A percentile compares a stretch with the other conserved stretches of the same genome.
phyloP scores from a whole-genome alignment of 306 rosid genomes.

The Sindora glabra region DNA sequence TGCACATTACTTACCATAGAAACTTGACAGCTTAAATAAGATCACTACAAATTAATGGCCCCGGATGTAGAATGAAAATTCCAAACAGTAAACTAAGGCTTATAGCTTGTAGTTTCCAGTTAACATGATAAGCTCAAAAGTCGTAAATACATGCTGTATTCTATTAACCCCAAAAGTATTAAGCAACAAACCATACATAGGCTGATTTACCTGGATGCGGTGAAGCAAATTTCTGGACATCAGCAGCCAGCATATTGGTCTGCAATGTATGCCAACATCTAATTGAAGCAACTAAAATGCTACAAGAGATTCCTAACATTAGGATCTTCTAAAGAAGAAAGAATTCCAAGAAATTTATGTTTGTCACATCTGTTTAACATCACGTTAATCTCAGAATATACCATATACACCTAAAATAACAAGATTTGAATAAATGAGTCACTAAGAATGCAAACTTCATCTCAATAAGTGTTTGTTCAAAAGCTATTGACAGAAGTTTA shows the following conservation, averaged over 20 bases:
- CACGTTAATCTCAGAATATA: too few species aligned
- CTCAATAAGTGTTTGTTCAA: slow-evolving; percentile 99
- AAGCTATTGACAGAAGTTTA: slow-evolving; percentile 85
- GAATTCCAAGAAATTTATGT: background rate
- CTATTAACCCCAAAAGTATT: too few species aligned
- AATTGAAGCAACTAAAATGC: too few species aligned
- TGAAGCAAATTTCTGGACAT: slow-evolving; percentile 80
- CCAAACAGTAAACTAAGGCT: background rate
- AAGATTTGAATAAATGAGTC: background rate
- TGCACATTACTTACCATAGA: background rate
- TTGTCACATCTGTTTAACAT: too few species aligned
- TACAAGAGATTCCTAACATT: too few species aligned
- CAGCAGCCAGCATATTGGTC: slow-evolving; percentile 98
- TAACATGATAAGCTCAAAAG: too few species aligned
- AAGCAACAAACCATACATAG: background rate
- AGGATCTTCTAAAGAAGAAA: too few species aligned
- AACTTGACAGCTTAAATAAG: background rate
- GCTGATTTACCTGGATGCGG: slow-evolving; percentile 50
- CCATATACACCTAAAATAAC: background rate
- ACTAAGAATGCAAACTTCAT: slow-evolving; percentile 23
- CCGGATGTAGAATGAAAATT: background rate
- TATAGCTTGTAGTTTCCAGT: too few species aligned
- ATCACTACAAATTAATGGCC: background rate
- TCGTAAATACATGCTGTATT: too few species aligned
- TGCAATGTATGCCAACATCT: slow-evolving; percentile 43